Base-by-base conservation (phyloP, 225 moss, liverwort and hornwort genomes). In the Physcomitrium patens region DNA sequence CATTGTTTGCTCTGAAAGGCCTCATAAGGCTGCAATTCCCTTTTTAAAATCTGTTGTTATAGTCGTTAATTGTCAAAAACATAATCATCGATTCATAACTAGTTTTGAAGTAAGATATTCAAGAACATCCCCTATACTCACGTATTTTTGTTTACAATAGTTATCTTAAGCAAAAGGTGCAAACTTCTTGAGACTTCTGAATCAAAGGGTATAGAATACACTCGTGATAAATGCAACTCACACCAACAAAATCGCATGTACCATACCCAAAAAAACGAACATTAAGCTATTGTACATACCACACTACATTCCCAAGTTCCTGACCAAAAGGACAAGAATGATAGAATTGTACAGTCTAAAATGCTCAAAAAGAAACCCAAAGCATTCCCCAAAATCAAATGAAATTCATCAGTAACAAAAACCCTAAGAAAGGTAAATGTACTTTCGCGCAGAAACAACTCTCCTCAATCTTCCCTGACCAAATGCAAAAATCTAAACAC, bases 401-500 rank as follows among this genome's bases (percentile, higher is more conserved):
- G 8, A 22, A 46, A 60, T 23, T 69, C 16, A n/a, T 1, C 37
- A 45, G 7, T 22, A 72, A 12, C 28, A 13, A 60, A 69, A 77
- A 77, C 63, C 77, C 76, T 74, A 74, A 74, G 63, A 62, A 3
- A 37, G 31, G 31, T 0, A 7, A 27, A 41, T 52, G 12, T 43
- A 51, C 4, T 10, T 19, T 12, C 56, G 11, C 45, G 31, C 47
- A 37, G 26, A 54, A 73, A 42, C 45, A 47, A 61, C 10, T 57
- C 46, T 53, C 42, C 20, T 60, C 60, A 63, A 51, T 43, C 43
- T 60, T 63, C 68, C 24, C 62, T 51, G 50, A 42, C 42, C 19
- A 50, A 73, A 28, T 69, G 31, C 17, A 76, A 69, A 74, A 42
- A 62, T 70, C 78, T 60, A 73, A 77, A 77, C 67, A 1, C 71